Percentiles rank a stretch among this genome's conserved stretches.
Conservation (phyloP, 1,284 basidiomycete genomes). For the Sparassis latifolia region DNA sequence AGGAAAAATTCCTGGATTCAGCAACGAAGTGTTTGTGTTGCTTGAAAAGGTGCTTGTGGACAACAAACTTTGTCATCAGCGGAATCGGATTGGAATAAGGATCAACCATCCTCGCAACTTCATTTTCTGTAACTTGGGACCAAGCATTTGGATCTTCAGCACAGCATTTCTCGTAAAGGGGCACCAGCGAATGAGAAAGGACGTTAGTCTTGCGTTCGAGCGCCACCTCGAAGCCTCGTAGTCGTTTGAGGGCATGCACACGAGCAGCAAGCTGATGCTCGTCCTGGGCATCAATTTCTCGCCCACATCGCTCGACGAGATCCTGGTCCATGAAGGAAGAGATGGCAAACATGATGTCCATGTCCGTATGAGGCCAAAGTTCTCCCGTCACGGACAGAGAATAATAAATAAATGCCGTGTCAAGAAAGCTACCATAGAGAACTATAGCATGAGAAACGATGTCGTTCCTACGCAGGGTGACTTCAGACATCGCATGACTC, state of each 20-base stretch:
- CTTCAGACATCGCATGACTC: not conserved
- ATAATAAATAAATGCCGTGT: conserved; percentile 31
- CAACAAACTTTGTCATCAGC: conserved; percentile 47
- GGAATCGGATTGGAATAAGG: conserved; percentile 21
- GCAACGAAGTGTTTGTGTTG: conserved; percentile 60
- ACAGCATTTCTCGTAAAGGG: conserved; percentile 41
- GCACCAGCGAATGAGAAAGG: conserved; percentile 17
- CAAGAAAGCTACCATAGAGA: conserved; percentile 11
- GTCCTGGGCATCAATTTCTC: conserved; percentile 15
- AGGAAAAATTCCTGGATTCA: conserved; percentile 47
- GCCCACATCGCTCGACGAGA: conserved; percentile 44
- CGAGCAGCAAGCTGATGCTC: conserved; percentile 45
- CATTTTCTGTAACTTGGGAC: conserved; percentile 40
- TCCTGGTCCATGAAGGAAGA: conserved; percentile 45
- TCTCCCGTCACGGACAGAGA: conserved; percentile 45
- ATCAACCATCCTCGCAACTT: conserved; percentile 42
- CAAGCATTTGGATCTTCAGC: conserved; percentile 44
- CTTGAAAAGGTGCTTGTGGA: conserved; percentile 73
- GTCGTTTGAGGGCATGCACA: conserved; percentile 45
- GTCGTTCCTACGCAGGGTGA: conserved; percentile 4
- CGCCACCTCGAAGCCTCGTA: conserved; percentile 43
- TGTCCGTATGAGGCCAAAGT: conserved; percentile 35
- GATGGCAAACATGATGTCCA: conserved; percentile 53
- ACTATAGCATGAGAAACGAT: conserved; percentile 7
- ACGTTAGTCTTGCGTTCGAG: conserved; percentile 34